Base-by-base conservation (phyloP, 192 early-diverging fungal species). In the Lunasporangiospora selenospora region DNA sequence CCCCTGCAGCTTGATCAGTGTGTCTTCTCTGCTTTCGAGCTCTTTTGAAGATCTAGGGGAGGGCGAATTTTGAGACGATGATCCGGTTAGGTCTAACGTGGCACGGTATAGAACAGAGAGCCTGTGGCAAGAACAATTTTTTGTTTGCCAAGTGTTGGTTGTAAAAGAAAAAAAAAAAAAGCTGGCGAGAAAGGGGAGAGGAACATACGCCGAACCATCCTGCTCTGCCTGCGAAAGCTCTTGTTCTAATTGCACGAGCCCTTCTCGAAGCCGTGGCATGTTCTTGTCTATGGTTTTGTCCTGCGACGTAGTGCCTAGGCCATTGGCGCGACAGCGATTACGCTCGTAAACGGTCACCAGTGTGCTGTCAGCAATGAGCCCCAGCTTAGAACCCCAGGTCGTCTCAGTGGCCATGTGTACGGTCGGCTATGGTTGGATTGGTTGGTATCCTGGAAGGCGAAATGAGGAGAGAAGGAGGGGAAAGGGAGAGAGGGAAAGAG, bases 1-100 rank as follows among this genome's bases (percentile, higher is more conserved):
- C 27, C 86, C 80, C 45, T 85, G 83, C 33, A 90, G 48, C 49
- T 83, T 73, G 44, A 92, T 79, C 15, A 92, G 50, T 52, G 80
- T 75, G 63, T 85, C 82, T 78, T 92, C 90, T 80, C 83, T 81
- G 48, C 70, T 57, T 36, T 83, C 78, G 21, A 84, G 76, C 38
- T 88, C 81, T 46, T 64, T 64, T 15, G 67, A 67, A 19, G 63
- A 70, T 30, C 83, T 83, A 53, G 27, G 12, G 23, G 24, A 19
- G 3, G 10, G 10, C 9, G 9, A 3, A 15, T n/a, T 32, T n/a
- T 52, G 18, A 16, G 19, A 21, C 21, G 3, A 24, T 11, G n/a
- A 24, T 31, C 21, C 29, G 11, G 13, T 21, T 54, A 67, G 29
- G 27, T 33, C 36, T 10, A 21, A 31, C 42, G 15, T 49, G 41